A percentile compares a stretch with the other conserved stretches of the same genome.
phyloP scores from a whole-genome alignment of 305 asterid species.

The Fraxinus dipetala region DNA sequence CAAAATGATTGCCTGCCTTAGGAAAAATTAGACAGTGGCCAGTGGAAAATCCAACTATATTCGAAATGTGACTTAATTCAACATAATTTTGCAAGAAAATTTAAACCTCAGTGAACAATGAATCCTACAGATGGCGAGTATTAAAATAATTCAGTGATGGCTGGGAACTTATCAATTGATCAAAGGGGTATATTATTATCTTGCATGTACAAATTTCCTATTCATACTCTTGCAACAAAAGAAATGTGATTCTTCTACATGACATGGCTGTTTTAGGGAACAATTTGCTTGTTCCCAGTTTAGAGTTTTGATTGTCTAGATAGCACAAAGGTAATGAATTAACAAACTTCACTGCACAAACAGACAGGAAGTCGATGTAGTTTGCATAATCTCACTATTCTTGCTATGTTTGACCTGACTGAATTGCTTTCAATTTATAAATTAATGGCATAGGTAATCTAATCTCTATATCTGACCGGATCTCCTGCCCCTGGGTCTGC shows the following conservation, averaged over 20 bases:
- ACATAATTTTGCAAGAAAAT: background rate
- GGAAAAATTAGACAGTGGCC: background rate
- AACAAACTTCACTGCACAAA: background rate
- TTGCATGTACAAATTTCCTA: background rate
- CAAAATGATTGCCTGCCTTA: background rate
- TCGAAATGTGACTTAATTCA: background rate
- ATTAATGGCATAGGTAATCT: background rate
- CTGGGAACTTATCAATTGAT: background rate
- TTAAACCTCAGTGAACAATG: background rate
- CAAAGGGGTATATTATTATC: background rate
- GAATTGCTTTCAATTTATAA: background rate
- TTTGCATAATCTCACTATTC: constrained; percentile 4
- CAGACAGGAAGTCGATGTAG: background rate
- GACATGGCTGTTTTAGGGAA: background rate
- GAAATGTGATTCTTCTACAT: background rate
- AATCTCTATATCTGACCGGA: background rate
- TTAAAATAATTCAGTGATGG: background rate
- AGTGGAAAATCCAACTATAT: background rate
- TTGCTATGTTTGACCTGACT: background rate
- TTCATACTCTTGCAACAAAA: background rate
- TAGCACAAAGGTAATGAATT: background rate
- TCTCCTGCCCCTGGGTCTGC: background rate
- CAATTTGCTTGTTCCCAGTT: constrained; percentile 11
- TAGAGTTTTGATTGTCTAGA: background rate
- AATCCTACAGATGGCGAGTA: background rate